Percentiles rank a stretch among this genome's conserved stretches.
Evolutionary conservation across 208 protist genomes (phyloP).

Genomic region (Crithidia bombi): DNA sequence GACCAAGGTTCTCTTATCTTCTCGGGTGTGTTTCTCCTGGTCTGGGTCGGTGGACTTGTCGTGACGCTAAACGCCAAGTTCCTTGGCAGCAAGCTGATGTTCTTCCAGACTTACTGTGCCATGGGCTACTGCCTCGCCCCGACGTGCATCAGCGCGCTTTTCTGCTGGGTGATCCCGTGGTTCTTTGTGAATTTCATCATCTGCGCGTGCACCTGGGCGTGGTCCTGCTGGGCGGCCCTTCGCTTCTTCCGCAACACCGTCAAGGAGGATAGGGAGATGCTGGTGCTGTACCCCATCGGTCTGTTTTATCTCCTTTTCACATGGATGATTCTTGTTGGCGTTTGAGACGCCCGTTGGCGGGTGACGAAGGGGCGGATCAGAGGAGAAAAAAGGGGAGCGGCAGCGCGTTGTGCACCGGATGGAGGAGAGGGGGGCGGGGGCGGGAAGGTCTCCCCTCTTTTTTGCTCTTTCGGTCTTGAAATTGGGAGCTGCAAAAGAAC

Average conservation of each 20-base stretch:
- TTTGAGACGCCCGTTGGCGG: slow-evolving; percentile 21
- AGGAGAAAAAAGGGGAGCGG: too few species aligned
- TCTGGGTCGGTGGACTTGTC: slow-evolving; percentile 86
- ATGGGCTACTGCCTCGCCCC: slow-evolving; percentile 95
- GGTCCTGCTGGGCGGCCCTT: slow-evolving; percentile 89
- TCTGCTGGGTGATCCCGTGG: slow-evolving; percentile 37
- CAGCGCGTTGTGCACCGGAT: too few species aligned
- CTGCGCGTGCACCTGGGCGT: slow-evolving; percentile 58
- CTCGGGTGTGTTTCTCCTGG: slow-evolving; percentile 88
- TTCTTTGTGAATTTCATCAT: slow-evolving; percentile 68
- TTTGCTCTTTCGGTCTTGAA: too few species aligned
- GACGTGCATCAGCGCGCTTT: slow-evolving; percentile 65
- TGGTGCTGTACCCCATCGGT: slow-evolving; percentile 92
- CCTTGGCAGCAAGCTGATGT: slow-evolving; percentile 90
- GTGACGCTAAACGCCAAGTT: slow-evolving; percentile 94
- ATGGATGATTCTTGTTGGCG: slow-evolving; percentile 84
- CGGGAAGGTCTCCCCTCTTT: too few species aligned
- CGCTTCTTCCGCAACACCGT: slow-evolving; percentile 87
- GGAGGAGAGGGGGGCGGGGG: too few species aligned
- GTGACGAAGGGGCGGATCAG: too few species aligned
- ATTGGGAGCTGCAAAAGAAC: too few species aligned
- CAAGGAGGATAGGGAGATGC: slow-evolving; percentile 43
- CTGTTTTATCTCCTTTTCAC: slow-evolving; percentile 93
- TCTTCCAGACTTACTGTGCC: slow-evolving; percentile 95
- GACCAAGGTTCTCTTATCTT: slow-evolving; percentile 76